Percentiles rank a stretch among this genome's conserved stretches.
These are phyloP conservation scores for Aureobasidium leucospermi DNA, from an alignment of 2,329 filamentous ascomycete species.

Conservation along the genomic window DNA sequence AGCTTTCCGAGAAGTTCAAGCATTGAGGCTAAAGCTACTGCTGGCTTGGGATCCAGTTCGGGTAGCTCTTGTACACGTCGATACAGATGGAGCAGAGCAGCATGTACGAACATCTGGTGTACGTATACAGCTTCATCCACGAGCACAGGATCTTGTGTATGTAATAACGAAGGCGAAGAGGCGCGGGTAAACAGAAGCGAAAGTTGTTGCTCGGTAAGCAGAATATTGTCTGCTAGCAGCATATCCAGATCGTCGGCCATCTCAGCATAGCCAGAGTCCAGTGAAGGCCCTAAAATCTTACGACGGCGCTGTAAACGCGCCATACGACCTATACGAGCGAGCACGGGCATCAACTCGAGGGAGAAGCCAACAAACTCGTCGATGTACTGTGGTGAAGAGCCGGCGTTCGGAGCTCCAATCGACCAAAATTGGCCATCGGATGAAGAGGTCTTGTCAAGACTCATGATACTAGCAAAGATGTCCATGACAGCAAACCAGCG, in stretches of 20 bases:
- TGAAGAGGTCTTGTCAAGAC: slow-evolving; percentile 1
- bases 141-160: not conserved
- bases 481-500: slow-evolving; percentile 12
- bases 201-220: slow-evolving; percentile 8
- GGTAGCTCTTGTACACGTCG: slow-evolving; percentile 8
- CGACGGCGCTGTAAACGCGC: slow-evolving; percentile 8
- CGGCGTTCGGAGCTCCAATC: not conserved
- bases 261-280: not conserved
- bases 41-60: not conserved
- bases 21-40: not conserved
- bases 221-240: slow-evolving; percentile 3
- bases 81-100: slow-evolving; percentile 1
- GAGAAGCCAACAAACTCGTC: slow-evolving; percentile 15
- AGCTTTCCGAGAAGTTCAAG: not conserved
- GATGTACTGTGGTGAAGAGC: not conserved
- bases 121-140: not conserved
- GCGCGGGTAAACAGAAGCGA: not conserved
- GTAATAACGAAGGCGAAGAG: not conserved
- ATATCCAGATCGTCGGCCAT: slow-evolving; percentile 8
- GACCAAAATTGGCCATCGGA: slow-evolving; percentile 10
- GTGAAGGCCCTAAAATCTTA: not conserved
- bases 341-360: slow-evolving; percentile 8
- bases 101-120: slow-evolving; percentile 10
- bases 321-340: slow-evolving; percentile 10
- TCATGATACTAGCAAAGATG: slow-evolving; percentile 10